Evolutionary conservation across 352 stramenopile species (phyloP), one percentile per base, ranked within the genome.

Genomic region (Elongisporangium prolatum): DNA sequence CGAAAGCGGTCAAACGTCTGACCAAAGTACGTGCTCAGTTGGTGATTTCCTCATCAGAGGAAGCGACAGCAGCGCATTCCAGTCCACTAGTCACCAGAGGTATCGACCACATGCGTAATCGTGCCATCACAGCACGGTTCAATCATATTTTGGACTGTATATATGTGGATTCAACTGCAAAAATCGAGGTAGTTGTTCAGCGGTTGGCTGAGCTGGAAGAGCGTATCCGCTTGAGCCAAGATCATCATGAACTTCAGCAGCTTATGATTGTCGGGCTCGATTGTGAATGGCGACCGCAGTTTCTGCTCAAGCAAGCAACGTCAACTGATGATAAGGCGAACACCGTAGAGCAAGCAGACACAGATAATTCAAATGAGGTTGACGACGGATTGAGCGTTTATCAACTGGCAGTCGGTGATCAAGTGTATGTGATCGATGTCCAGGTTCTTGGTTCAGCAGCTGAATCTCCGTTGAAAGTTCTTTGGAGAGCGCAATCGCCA

Each of bases 201-300:
- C 53, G 60, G 18, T 25, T 84, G 9, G 53, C 59, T 8, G 20
- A 57, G 10, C 49, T 56, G 21, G 61, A 66, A 48, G 22, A 16
- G 17, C 16, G 11, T 21, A 17, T 67, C 10, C 24, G 53, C 11
- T 40, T 5, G 9, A 22, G 56, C 51, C 21, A 59, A 5, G 18
- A 67, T 25, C 61, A 61, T 34, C 51, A 54, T 2, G 56, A 65
- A 14, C 18, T 52, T 16, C 48, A 40, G 50, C 16, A 28, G 17
- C 59, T 64, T 8, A 64, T 75, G 48, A 17, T 87, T 47, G 53
- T 89, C 58, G 79, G 74, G 2, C 68, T 89, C 49, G 80, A 89
- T 49, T 86, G 77, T 63, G 80, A 89, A 40, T 89, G 80, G 77
- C 67, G 77, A 10, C 80, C 80, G 4, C 68, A 86, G 59, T 77